phyloP scores from a whole-genome alignment of 768 basidiomycete genomes.

The Trametes maxima region DNA sequence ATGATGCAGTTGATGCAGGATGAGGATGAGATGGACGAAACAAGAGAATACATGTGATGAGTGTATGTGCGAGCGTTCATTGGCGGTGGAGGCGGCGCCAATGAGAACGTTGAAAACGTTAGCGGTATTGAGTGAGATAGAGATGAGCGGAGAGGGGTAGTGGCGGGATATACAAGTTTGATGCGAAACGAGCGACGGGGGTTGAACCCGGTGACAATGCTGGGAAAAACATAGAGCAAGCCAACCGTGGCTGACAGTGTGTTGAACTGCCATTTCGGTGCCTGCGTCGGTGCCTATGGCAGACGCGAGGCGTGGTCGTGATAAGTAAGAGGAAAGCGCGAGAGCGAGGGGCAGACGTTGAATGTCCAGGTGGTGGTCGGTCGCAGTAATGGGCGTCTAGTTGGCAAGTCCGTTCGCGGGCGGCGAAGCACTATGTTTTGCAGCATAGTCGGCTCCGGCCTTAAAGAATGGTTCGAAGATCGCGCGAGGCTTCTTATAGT shows the following conservation, averaged over 20 bases:
- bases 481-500: constrained; percentile 81
- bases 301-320: background rate
- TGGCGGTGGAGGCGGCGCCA: background rate
- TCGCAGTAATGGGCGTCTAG: constrained; percentile 13
- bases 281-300: constrained; percentile 11
- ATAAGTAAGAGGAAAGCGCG: constrained; percentile 10
- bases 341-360: constrained; percentile 23
- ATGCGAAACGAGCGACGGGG: constrained; percentile 51
- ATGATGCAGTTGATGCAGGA: constrained; percentile 20
- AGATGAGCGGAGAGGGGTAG: background rate
- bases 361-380: constrained; percentile 22
- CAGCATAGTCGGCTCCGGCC: constrained; percentile 63
- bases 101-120: background rate
- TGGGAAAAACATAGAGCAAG: constrained; percentile 39
- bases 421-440: constrained; percentile 34
- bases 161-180: background rate
- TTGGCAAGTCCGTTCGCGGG: constrained; percentile 28
- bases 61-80: background rate
- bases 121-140: background rate
- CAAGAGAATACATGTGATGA: constrained; percentile 11
- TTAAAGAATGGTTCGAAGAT: constrained; percentile 89
- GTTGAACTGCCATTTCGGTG: constrained; percentile 19
- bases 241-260: constrained; percentile 30
- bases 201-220: constrained; percentile 75
- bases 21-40: constrained; percentile 18